phyloP scores from a whole-genome alignment of 805 yeast species.

The Saccharomycopsis babjevae region DNA sequence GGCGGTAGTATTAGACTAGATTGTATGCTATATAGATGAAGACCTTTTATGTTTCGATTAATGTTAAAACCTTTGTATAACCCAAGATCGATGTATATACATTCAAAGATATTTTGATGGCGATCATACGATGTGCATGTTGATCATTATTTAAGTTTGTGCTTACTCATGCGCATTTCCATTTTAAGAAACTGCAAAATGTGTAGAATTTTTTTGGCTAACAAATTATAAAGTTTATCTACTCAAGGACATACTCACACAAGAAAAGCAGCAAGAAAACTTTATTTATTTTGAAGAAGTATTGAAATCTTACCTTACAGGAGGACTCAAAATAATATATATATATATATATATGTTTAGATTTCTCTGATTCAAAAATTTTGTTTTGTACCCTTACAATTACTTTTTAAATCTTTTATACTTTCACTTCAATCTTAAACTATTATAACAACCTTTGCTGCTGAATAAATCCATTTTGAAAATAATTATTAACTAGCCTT shows the following conservation, averaged over 20 bases:
- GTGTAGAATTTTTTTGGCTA: neutral
- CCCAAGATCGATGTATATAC: neutral
- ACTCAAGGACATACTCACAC: neutral
- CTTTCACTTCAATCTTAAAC: no score
- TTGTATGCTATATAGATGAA: neutral
- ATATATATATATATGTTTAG: neutral
- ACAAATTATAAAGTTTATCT: neutral
- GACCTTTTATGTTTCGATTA: neutral
- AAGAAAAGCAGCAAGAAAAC: neutral
- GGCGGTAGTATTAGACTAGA: no score
- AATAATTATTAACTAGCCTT: no score
- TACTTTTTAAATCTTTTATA: no score
- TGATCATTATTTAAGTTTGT: neutral
- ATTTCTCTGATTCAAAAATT: neutral
- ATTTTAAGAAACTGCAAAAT: neutral
- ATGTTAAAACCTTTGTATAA: neutral
- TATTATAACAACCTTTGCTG: no score
- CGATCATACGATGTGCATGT: conserved; percentile 1
- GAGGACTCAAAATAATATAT: neutral
- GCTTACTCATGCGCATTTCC: neutral
- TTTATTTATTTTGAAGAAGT: neutral
- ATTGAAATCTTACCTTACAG: neutral
- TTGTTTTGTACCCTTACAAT: neutral
- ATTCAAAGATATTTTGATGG: neutral
- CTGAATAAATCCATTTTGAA: no score